Evolutionary conservation across 768 basidiomycete genomes (phyloP), one percentile per base, ranked within the genome.

Genomic region (Boletus rubescentipes): DNA sequence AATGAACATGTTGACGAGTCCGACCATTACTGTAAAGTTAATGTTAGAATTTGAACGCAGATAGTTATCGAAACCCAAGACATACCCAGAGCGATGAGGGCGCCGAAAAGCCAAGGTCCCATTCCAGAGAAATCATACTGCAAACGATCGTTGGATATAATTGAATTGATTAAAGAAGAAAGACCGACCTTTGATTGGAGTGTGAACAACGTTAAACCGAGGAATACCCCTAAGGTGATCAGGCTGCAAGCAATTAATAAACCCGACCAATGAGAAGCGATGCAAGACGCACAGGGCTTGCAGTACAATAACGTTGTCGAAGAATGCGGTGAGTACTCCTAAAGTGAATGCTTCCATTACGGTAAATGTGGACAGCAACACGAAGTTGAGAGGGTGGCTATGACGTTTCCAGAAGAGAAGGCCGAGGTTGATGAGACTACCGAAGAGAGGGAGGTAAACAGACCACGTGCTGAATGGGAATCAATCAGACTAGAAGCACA

Each of bases 111-210:
- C 83, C 88, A 96, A 1, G 95, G 91, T 0, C 86, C 94, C 76
- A 97, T 83, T 49, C 90, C 90, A 12, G 86, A 88, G 73, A 99
- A 98, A 75, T 98, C 95, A 72, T 93, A 97, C 89, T 92, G 60
- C 35, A 54, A 35, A 15, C 3, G 37, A 37, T 41, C 12, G 56
- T 54, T 44, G 7, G 44, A 36, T 21, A 36, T 15, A 16, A 31
- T 32, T 12, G n/a, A 16, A 32, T 11, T 14, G 7, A 55, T 39
- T 14, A 31, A 39, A 51, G 20, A 36, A 30, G 12, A 55, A 18
- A 29, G 14, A 49, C 77, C 18, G 57, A 89, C 90, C 79, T 96
- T 96, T 53, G 90, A 91, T 70, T 96, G 94, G 68, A 97, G 77
- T 1, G 97, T 98, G 77, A 97, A 98, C 48, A 98, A 70, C 0